phyloP scores from a whole-genome alignment of 495 filamentous ascomycete genomes.

The Penicillium macrosclerotiorum region DNA sequence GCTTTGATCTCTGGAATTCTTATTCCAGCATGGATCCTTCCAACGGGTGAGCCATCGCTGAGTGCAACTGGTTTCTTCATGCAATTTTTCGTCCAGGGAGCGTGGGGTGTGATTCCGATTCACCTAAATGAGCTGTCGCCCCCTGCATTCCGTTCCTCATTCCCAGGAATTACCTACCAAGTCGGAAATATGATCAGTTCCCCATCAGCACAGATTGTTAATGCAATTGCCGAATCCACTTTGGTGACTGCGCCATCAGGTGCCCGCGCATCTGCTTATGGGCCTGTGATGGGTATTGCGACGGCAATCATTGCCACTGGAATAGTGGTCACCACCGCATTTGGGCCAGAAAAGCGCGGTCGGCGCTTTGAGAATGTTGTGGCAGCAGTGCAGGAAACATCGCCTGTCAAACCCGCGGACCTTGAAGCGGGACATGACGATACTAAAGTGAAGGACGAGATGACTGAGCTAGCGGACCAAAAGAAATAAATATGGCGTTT shows the following conservation, averaged over 20 bases:
- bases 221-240: constrained; percentile 58
- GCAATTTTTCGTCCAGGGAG: constrained; percentile 77
- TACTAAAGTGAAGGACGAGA: constrained; percentile 12
- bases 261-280: constrained; percentile 60
- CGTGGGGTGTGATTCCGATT: constrained; percentile 76
- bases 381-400: constrained; percentile 51
- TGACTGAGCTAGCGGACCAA: constrained; percentile 28
- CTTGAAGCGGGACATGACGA: constrained; percentile 18
- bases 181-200: constrained; percentile 75
- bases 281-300: constrained; percentile 65
- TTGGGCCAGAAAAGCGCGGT: constrained; percentile 61
- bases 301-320: constrained; percentile 66
- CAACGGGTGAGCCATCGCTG: constrained; percentile 51
- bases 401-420: constrained; percentile 14
- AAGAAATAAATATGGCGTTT: constrained; percentile 4
- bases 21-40: constrained; percentile 73
- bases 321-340: constrained; percentile 57
- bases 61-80: constrained; percentile 70
- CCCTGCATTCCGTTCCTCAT: constrained; percentile 65
- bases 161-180: constrained; percentile 59
- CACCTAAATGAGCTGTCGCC: constrained; percentile 78
- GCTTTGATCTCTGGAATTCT: constrained; percentile 56
- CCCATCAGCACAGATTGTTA: constrained; percentile 69
- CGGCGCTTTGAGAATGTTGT: constrained; percentile 60
- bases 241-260: constrained; percentile 46